These are phyloP conservation scores for Clarkia xantiana DNA, from an alignment of 345 rosid species.

Conservation along the genomic window DNA sequence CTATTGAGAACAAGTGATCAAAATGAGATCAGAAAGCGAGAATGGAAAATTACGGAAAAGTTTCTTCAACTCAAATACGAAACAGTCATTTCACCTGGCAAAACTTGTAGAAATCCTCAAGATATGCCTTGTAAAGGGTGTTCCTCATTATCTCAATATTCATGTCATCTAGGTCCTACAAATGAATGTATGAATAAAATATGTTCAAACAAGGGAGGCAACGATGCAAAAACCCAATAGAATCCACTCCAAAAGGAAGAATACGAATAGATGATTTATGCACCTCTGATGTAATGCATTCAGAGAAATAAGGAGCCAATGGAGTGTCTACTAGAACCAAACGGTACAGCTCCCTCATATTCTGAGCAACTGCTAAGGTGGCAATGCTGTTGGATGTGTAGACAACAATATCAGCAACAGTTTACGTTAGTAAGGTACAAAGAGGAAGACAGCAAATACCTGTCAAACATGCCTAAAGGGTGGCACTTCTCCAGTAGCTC, in stretches of 20 bases:
- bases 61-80: background rate
- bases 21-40: background rate
- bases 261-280: background rate
- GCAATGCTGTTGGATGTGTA: slow-evolving; percentile 52
- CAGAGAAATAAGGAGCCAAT: slow-evolving; percentile 93
- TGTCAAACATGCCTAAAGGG: slow-evolving; percentile 99
- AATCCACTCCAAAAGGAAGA: background rate
- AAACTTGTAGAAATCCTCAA: slow-evolving; percentile 90
- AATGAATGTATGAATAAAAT: background rate
- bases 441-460: slow-evolving; percentile 24
- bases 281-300: slow-evolving; percentile 97
- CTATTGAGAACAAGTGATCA: slow-evolving; percentile 15
- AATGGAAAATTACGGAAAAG: slow-evolving; percentile 3
- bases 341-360: slow-evolving; percentile 93
- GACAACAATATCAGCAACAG: background rate
- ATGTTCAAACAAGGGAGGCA: background rate
- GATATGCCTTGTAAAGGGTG: slow-evolving; percentile 90
- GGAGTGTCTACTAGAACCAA: slow-evolving; percentile 99
- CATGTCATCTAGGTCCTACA: slow-evolving; percentile 95
- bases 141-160: slow-evolving; percentile 95
- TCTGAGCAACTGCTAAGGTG: slow-evolving; percentile 95
- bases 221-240: background rate
- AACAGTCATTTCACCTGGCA: slow-evolving; percentile 51
- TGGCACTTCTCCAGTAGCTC: slow-evolving; percentile 95
- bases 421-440: background rate